These are phyloP conservation scores for Aristolochia fimbriata DNA, from an alignment of 164 flowering plant species.

Conservation along the genomic window DNA sequence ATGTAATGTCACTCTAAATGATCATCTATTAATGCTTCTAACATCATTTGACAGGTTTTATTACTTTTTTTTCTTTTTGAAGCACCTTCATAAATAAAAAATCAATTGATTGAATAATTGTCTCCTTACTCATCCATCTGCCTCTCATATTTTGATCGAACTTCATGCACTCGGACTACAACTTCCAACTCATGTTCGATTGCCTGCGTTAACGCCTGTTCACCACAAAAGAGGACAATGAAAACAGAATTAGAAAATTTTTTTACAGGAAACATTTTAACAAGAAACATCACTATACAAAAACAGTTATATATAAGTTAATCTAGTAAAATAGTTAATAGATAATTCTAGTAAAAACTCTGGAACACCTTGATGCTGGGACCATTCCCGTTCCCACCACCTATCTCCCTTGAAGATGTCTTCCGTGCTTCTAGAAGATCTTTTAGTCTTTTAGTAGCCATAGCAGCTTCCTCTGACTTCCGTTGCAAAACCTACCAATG, in stretches of 20 bases:
- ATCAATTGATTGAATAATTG: background rate
- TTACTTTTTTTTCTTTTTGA: no score
- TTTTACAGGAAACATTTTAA: no score
- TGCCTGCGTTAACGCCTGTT: constrained; percentile 71
- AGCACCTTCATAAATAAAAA: no score
- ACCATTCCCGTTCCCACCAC: constrained; percentile 51
- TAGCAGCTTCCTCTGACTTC: constrained; percentile 92
- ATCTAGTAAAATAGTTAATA: background rate
- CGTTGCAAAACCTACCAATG: constrained; percentile 75
- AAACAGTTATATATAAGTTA: background rate
- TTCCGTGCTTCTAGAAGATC: constrained; percentile 85
- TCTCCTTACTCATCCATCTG: constrained; percentile 83
- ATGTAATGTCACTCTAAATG: no score
- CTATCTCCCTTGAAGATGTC: constrained; percentile 68
- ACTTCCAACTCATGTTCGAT: constrained; percentile 97
- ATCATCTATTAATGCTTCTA: no score
- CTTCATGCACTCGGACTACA: constrained; percentile 81
- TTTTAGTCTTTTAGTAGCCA: constrained; percentile 88
- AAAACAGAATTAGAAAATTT: background rate
- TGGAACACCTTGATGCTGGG: constrained; percentile 71
- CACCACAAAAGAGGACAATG: constrained; percentile 7
- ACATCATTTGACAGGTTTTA: no score
- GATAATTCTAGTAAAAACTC: background rate
- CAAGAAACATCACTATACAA: background rate
- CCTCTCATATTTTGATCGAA: constrained; percentile 76